Evolutionary conservation across 106 monocot genomes (phyloP).

Genomic region (Dendrobium nobile): DNA sequence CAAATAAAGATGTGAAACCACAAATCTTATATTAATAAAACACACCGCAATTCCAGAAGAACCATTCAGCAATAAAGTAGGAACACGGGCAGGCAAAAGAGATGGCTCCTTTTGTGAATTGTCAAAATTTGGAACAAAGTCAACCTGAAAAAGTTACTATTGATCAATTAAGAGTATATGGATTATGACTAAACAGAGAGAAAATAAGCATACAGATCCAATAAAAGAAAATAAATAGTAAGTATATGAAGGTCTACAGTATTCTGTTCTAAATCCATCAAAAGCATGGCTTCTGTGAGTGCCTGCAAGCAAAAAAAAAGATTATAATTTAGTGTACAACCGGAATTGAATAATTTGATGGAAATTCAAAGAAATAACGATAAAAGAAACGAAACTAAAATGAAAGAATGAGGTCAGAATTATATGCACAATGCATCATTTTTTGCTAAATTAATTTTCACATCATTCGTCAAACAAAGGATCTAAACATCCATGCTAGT

Average conservation of each 20-base stretch:
- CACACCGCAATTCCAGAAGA: constrained; percentile 97
- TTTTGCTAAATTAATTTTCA: too few species aligned
- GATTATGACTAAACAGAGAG: not conserved
- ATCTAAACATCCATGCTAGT: too few species aligned
- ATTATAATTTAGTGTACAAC: not conserved
- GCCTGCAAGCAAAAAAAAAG: constrained; percentile 34
- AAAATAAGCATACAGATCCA: not conserved
- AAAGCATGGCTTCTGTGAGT: constrained; percentile 89
- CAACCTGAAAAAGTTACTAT: constrained; percentile 47
- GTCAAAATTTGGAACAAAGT: constrained; percentile 95
- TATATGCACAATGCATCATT: not conserved
- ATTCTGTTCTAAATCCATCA: constrained; percentile 81
- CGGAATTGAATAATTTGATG: not conserved
- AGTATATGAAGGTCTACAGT: constrained; percentile 46
- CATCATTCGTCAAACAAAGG: too few species aligned
- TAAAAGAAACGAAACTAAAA: not conserved
- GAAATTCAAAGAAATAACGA: not conserved
- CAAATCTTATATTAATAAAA: not conserved
- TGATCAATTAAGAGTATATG: not conserved
- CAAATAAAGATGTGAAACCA: not conserved
- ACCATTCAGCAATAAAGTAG: constrained; percentile 84
- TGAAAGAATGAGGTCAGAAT: not conserved
- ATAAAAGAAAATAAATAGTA: not conserved
- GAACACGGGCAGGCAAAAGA: constrained; percentile 86
- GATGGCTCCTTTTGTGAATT: constrained; percentile 95